Evolutionary conservation across 176 grass and related monocot species (phyloP).

Genomic region (Panicum miliaceum): DNA sequence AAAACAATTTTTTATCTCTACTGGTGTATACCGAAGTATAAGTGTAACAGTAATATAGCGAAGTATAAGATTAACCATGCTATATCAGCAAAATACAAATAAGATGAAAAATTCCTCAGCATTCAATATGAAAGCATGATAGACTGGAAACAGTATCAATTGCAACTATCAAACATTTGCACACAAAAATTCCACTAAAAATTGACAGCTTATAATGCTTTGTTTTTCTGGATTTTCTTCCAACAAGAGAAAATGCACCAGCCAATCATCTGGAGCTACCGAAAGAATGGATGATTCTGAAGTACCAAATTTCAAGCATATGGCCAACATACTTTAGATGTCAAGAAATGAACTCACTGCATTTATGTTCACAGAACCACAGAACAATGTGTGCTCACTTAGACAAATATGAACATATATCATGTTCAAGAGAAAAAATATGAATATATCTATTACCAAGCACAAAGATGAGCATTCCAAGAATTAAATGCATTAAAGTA

Average conservation of each 20-base stretch:
- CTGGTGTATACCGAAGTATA: background rate
- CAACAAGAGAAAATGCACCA: background rate
- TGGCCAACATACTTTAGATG: background rate
- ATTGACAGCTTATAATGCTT: background rate
- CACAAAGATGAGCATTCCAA: background rate
- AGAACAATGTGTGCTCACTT: background rate
- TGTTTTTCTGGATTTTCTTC: background rate
- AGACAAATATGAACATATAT: background rate
- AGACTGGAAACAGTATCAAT: background rate
- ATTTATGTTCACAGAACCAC: background rate
- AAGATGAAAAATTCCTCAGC: constrained; percentile 2
- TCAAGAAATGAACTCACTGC: background rate
- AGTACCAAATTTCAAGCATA: background rate
- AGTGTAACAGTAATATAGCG: background rate
- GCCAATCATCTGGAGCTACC: background rate
- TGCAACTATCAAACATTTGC: background rate
- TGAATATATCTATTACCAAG: background rate
- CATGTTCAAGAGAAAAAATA: background rate
- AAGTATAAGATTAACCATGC: background rate
- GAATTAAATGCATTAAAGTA: background rate
- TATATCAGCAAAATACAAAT: constrained; percentile 14
- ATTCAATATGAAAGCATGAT: background rate
- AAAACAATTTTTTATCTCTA: background rate
- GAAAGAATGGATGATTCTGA: background rate
- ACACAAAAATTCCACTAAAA: background rate